phyloP scores from a whole-genome alignment of 805 yeast genomes.

The Hanseniaspora osmophila region DNA sequence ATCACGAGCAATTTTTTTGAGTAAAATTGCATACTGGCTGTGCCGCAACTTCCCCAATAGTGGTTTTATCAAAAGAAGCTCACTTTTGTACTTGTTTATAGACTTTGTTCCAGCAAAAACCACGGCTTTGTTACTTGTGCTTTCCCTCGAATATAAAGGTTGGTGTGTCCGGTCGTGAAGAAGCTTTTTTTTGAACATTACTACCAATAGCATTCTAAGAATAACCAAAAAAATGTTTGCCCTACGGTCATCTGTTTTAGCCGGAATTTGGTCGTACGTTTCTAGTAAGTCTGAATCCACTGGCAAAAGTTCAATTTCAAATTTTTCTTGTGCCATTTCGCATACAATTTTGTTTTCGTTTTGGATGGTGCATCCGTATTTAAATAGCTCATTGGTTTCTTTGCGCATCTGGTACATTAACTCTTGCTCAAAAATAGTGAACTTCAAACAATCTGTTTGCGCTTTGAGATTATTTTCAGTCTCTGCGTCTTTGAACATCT shows the following conservation, averaged over 20 bases:
- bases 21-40: constrained; percentile 16
- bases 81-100: constrained; percentile 8
- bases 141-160: constrained; percentile 2
- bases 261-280: constrained; percentile 26
- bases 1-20: constrained; percentile 17
- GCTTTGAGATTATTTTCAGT: constrained; percentile 30
- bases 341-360: constrained; percentile 49
- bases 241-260: constrained; percentile 28
- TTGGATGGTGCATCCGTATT: constrained; percentile 54
- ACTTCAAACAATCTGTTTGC: constrained; percentile 55
- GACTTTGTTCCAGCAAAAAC: constrained; percentile 5
- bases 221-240: constrained; percentile 23
- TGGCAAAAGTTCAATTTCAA: constrained; percentile 57
- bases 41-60: constrained; percentile 22
- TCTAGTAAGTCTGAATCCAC: constrained; percentile 24
- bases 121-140: not conserved
- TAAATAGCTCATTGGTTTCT: constrained; percentile 58
- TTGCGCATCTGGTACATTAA: constrained; percentile 60
- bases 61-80: constrained; percentile 17
- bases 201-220: constrained; percentile 23
- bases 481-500: constrained; percentile 4
- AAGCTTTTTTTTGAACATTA: constrained; percentile 26
- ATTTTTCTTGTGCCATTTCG: constrained; percentile 47
- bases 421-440: constrained; percentile 76
- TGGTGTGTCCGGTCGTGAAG: constrained; percentile 14